Conservation (phyloP, 139 green algal genomes). For the Diplosphaera chodatii region DNA sequence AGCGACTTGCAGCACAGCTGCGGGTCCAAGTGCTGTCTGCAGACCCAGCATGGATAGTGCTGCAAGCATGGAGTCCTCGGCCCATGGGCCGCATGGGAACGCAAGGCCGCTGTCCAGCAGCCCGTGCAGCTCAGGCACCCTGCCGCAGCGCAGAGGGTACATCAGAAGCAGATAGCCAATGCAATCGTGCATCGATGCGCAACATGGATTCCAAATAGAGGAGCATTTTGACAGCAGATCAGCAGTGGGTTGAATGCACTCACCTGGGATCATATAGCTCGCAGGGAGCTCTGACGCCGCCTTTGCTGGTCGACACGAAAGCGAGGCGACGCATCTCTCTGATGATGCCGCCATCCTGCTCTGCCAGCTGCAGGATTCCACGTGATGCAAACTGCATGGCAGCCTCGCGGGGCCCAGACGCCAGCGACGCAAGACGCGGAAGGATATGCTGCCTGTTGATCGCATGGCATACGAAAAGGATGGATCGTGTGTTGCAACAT, state of each 20-base stretch:
- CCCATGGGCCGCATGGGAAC: constrained; percentile 50
- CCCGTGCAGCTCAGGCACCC: constrained; percentile 44
- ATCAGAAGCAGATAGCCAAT: background rate
- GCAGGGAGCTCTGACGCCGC: constrained; percentile 22
- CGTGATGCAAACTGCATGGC: constrained; percentile 19
- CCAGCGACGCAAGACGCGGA: constrained; percentile 1
- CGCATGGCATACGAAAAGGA: too few relatives aligned
- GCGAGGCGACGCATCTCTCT: constrained; percentile 16
- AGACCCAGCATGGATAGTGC: constrained; percentile 57
- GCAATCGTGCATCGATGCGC: too few relatives aligned
- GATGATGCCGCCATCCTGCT: constrained; percentile 23
- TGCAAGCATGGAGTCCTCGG: constrained; percentile 23
- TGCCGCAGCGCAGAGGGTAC: background rate
- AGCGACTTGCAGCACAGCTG: constrained; percentile 51
- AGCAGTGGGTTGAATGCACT: too few relatives aligned
- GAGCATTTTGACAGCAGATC: too few relatives aligned
- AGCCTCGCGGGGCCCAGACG: constrained; percentile 4
- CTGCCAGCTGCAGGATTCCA: constrained; percentile 14
- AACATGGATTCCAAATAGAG: too few relatives aligned
- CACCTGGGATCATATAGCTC: constrained; percentile 56
- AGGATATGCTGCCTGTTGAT: constrained; percentile 13
- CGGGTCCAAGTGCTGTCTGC: constrained; percentile 14
- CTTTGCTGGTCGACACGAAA: constrained; percentile 43
- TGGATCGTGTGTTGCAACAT: too few relatives aligned
- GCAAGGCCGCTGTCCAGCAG: constrained; percentile 45